A percentile compares a stretch with the other conserved stretches of the same genome.
Conservation (phyloP, 805 yeast species). For the Yarrowia sp. region DNA sequence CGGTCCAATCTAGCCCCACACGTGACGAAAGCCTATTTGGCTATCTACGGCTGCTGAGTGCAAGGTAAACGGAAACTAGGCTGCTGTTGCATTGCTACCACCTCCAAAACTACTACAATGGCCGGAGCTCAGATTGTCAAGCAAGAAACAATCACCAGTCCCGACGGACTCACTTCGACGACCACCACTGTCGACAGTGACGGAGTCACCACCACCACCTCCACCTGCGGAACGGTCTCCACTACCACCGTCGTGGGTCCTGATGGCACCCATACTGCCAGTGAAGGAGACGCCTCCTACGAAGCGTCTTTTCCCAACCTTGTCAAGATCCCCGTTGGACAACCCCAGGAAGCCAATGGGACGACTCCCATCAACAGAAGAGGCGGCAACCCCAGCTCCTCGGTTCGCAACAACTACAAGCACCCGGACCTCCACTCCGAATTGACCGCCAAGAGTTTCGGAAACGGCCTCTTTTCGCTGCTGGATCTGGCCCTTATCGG, state of each 20-base stretch:
- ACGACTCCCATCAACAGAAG: slow-evolving; percentile 29
- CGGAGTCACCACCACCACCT: slow-evolving; percentile 28
- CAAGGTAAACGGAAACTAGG: neutral
- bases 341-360: slow-evolving; percentile 19
- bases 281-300: slow-evolving; percentile 9
- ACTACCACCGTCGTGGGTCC: slow-evolving; percentile 29
- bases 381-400: slow-evolving; percentile 14
- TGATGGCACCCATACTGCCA: slow-evolving; percentile 16
- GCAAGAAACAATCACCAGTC: slow-evolving; percentile 29
- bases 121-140: slow-evolving; percentile 7
- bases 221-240: slow-evolving; percentile 33
- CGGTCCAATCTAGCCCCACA: slow-evolving; percentile 6
- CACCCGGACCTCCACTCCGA: slow-evolving; percentile 42
- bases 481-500: slow-evolving; percentile 28
- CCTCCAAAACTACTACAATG: neutral
- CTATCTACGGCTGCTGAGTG: slow-evolving; percentile 4
- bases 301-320: slow-evolving; percentile 18
- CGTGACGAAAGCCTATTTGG: slow-evolving; percentile 29
- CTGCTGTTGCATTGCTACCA: slow-evolving; percentile 27
- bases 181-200: slow-evolving; percentile 25
- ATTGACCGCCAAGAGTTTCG: slow-evolving; percentile 44
- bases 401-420: slow-evolving; percentile 37
- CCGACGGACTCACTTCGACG: slow-evolving; percentile 19
- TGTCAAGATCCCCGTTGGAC: slow-evolving; percentile 27
- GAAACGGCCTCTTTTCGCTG: slow-evolving; percentile 44